These are phyloP conservation scores for Kodamaea neixiangensis DNA, from an alignment of 805 yeast species.

Conservation along the genomic window DNA sequence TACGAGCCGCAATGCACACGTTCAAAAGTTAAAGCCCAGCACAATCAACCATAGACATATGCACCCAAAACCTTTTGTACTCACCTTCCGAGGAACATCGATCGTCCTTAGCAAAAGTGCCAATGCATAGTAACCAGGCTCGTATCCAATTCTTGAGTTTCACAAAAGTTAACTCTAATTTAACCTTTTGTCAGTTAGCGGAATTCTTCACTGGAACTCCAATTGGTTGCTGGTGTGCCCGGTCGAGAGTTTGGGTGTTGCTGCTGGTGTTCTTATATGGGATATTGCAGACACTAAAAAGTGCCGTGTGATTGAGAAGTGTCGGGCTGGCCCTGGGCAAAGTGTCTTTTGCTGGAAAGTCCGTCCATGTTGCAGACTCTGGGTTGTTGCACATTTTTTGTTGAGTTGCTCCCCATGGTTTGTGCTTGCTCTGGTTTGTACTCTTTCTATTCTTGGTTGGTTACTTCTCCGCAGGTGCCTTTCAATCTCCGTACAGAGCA, in stretches of 20 bases:
- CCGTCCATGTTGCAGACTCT: background rate
- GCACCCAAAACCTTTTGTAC: background rate
- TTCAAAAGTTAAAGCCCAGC: background rate
- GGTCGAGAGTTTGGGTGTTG: background rate
- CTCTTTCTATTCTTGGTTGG: background rate
- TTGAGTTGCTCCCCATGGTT: background rate
- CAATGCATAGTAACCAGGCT: too few relatives aligned
- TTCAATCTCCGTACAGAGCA: background rate
- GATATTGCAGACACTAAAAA: background rate
- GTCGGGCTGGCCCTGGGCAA: background rate
- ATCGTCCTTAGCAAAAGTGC: too few relatives aligned
- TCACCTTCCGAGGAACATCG: background rate
- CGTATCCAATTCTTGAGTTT: slow-evolving; percentile 1
- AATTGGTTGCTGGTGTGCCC: background rate
- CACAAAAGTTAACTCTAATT: slow-evolving; percentile 2
- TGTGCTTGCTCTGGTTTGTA: background rate
- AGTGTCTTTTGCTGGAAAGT: background rate
- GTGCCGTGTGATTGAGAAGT: background rate
- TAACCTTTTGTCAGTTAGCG: slow-evolving; percentile 1
- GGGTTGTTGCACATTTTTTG: background rate
- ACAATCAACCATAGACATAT: background rate
- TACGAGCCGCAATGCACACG: background rate
- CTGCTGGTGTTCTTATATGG: background rate
- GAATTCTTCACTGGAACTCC: background rate
- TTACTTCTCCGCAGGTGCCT: background rate